Conservation (phyloP, 2,329 filamentous ascomycete genomes). For the Ophiostoma montium region DNA sequence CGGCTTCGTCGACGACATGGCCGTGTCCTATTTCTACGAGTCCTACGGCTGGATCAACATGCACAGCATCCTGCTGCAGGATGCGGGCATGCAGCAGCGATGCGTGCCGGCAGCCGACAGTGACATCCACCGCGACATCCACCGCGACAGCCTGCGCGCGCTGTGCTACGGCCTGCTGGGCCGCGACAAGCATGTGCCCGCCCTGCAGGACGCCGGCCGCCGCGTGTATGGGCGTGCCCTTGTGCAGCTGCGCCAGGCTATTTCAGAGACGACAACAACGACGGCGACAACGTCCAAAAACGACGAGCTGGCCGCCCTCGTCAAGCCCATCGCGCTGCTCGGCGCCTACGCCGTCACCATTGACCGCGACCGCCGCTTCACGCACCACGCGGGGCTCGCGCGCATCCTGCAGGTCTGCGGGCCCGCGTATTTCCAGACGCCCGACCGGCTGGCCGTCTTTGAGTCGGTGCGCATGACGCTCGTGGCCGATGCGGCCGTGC, state of each 20-base stretch:
- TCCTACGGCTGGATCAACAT: conserved; percentile 19
- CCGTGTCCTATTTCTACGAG: conserved; percentile 17
- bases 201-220: conserved; percentile 9
- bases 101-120: conserved; percentile 9
- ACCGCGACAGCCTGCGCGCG: conserved; percentile 13
- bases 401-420: conserved; percentile 17
- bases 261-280: no score
- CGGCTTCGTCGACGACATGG: conserved; percentile 17
- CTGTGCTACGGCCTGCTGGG: conserved; percentile 14
- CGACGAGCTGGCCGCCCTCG: conserved; percentile 10
- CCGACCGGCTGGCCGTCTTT: conserved; percentile 15
- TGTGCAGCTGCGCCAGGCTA: conserved; percentile 6
- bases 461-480: conserved; percentile 16
- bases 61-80: conserved; percentile 17
- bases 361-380: conserved; percentile 16
- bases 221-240: conserved; percentile 11
- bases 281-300: conserved; percentile 4
- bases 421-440: conserved; percentile 15
- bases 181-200: conserved; percentile 11
- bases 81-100: conserved; percentile 12
- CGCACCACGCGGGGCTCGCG: conserved; percentile 16
- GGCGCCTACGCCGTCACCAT: conserved; percentile 15
- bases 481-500: conserved; percentile 16
- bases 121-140: conserved; percentile 10
- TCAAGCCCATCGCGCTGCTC: conserved; percentile 14